Base-by-base conservation (phyloP, 305 asterid genomes). In the Rubia tinctorum region DNA sequence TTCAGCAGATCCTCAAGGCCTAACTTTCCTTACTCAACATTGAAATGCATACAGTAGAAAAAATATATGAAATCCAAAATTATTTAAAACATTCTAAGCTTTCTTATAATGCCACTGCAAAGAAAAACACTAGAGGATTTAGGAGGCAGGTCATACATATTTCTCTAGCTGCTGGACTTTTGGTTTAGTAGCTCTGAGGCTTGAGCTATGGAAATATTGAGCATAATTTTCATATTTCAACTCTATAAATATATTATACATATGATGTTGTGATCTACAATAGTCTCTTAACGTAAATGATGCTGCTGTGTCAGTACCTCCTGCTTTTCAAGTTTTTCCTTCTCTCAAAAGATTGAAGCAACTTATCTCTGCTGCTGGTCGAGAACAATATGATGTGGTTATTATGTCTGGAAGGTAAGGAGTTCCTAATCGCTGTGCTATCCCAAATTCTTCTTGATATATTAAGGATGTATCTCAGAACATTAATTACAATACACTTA, bases 361-460 rank as follows among this genome's bases (percentile, higher is more conserved):
- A 63, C 97, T 95, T 39, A 80, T 94, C 68, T 73, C 79, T 66
- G 94, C 93, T 25, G 98, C 96, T 13, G 95, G 98, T 45, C 84
- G 88, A 84, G 97, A 97, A 61, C 91, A 88, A 73, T 94, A 91
- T 66, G 91, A 82, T 73, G 96, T 97, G 3, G 95, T 91, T 79
- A 90, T 94, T 84, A 91, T 94, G 98, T 91, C 99, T 17, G 99
- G 99, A 60, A 94, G 98, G 98, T 94, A 84, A 55, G 17, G 8
- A 56, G 65, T 60, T 76, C 39, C 10, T 61, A 9, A 8, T 34
- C 8, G 49, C 45, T 8, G 64, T 39, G 18, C 42, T 25, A 47
- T 64, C 44, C 7, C 7, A 55, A 25, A 56, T 20, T 67, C 37
- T 6, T 43, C n/a, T 44, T 12, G 15, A 14, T 55, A 51, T 1